Evolutionary conservation across 257 asterid species (phyloP), one percentile per base, ranked within the genome.

Genomic region (Solanum pennellii): DNA sequence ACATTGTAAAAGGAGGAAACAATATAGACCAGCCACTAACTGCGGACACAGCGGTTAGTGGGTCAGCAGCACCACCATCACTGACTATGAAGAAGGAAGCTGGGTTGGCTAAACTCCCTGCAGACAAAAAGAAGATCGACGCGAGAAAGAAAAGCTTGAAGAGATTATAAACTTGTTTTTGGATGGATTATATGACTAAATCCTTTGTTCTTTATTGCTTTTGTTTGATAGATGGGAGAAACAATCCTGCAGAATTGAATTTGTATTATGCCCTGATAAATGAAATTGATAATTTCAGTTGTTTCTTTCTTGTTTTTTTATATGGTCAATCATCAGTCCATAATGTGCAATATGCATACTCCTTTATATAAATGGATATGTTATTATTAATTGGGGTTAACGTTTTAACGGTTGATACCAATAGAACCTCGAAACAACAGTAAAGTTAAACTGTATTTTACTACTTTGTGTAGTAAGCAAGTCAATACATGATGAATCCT

Each of bases 81-180:
- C 92, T 91, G 62, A 85, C 94, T 37, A 41, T 86, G n/a, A 96
- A 94, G 96, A 94, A 93, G 93, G 98, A 94, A 74, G 92, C 83
- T 5, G 93, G 92, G 47, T 47, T 90, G 90, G 86, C 89, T 5
- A 97, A 93, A 91, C 94, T 88, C 87, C 93, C 94, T 1, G 91
- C 92, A 3, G 99, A 94, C 91, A 95, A 94, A 83, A 97, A 92
- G 95, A 97, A 94, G 95, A 91, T 95, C 33, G 99, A 97, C 89
- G 98, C 98, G 5, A 93, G 99, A 87, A 97, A 97, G 94, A 95
- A 93, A 88, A 95, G 98, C 91, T 92, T 96, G 92, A 94, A 94
- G 94, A 95, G 99, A 94, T 91, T 93, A 89, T 95, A 90, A 92
- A 92, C 68, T 73, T 86, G 84, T 75, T 60, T 25, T 29, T 33